A percentile compares a stretch with the other conserved stretches of the same genome.
Conservation (phyloP, 345 rosid species). For the Eucalyptus pauciflora region DNA sequence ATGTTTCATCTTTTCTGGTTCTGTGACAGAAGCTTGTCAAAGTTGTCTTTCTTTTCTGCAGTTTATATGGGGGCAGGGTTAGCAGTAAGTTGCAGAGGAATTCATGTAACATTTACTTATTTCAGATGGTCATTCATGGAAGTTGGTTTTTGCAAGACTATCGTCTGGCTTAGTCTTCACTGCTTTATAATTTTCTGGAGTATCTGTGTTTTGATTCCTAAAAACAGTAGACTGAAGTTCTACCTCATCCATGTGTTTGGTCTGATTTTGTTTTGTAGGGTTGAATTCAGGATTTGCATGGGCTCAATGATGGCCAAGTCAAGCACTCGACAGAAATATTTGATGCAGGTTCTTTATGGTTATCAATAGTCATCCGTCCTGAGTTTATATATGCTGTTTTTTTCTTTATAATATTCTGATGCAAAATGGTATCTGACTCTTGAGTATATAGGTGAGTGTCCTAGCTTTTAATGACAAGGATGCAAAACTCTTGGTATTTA, state of each 20-base stretch:
- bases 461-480: slow-evolving; percentile 93
- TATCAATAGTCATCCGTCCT: not conserved
- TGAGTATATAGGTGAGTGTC: slow-evolving; percentile 58
- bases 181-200: not conserved
- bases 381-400: not conserved
- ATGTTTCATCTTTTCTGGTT: not conserved
- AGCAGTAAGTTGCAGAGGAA: not conserved
- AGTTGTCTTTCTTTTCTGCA: not conserved
- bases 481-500: slow-evolving; percentile 71
- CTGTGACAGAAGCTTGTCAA: not conserved
- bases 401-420: not conserved
- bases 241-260: not conserved
- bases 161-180: not conserved
- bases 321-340: slow-evolving; percentile 80
- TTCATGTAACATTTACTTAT: not conserved
- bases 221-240: not conserved
- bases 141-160: not conserved
- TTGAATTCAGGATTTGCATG: slow-evolving; percentile 78
- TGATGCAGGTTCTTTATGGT: slow-evolving; percentile 87
- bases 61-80: not conserved
- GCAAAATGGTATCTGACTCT: not conserved
- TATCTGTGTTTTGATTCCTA: not conserved
- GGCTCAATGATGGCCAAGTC: slow-evolving; percentile 91
- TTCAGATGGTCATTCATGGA: not conserved
- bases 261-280: slow-evolving; percentile 16